These are phyloP conservation scores for Chalaropsis thielavioides DNA, from an alignment of 2,329 filamentous ascomycete genomes.

Conservation along the genomic window DNA sequence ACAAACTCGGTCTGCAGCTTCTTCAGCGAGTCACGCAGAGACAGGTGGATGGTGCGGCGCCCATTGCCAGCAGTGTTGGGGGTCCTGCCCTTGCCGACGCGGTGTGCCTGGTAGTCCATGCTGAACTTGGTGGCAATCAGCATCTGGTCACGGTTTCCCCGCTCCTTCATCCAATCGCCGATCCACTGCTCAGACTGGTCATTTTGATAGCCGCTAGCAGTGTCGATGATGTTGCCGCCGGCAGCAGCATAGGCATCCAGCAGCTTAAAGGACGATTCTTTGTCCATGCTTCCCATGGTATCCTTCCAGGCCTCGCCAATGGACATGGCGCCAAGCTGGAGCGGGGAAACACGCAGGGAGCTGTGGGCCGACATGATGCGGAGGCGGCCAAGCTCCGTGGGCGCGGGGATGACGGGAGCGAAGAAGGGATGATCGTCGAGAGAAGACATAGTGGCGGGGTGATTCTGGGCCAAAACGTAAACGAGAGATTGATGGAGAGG, in stretches of 20 bases:
- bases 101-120: constrained; percentile 30
- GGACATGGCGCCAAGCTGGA: constrained; percentile 40
- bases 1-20: constrained; percentile 34
- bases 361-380: constrained; percentile 37
- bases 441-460: background rate
- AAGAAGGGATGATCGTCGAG: background rate
- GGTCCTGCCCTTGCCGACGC: constrained; percentile 26
- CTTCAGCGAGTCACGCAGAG: constrained; percentile 29
- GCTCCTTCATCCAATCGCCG: constrained; percentile 40
- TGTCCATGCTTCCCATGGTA: constrained; percentile 38
- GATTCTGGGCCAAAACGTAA: too few species aligned
- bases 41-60: constrained; percentile 29
- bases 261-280: constrained; percentile 40
- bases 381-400: constrained; percentile 38
- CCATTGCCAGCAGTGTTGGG: constrained; percentile 33
- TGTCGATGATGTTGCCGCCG: constrained; percentile 58
- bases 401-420: constrained; percentile 20
- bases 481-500: background rate
- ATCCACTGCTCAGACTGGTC: constrained; percentile 43
- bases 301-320: constrained; percentile 33
- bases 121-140: constrained; percentile 45
- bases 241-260: constrained; percentile 41
- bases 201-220: constrained; percentile 42
- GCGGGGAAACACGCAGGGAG: constrained; percentile 37
- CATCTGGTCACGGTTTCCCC: constrained; percentile 38